Evolutionary conservation across 768 basidiomycete species (phyloP).

Genomic region (Pulveroboletus sp.): DNA sequence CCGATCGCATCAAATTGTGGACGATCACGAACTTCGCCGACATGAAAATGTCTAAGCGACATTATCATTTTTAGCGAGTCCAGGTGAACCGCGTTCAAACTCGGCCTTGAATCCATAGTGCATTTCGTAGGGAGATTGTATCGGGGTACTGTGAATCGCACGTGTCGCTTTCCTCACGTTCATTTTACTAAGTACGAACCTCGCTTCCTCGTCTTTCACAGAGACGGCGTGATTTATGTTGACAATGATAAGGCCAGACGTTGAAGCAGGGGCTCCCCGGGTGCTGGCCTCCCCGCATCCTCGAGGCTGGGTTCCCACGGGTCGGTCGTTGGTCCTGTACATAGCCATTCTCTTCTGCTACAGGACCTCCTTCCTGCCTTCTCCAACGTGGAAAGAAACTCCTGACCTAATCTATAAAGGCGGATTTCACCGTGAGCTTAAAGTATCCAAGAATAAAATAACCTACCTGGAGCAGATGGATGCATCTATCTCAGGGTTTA

Average conservation of each 20-base stretch:
- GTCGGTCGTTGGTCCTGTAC: too few relatives aligned
- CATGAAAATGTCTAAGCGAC: too few relatives aligned
- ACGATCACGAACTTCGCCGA: too few relatives aligned
- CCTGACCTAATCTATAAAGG: background rate
- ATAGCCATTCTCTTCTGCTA: too few relatives aligned
- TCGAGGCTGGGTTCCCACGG: too few relatives aligned
- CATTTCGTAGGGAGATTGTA: background rate
- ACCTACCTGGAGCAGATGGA: background rate
- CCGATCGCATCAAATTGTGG: too few relatives aligned
- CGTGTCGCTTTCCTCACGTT: background rate
- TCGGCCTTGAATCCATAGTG: slow-evolving; percentile 1
- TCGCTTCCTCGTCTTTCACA: background rate
- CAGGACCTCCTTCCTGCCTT: too few relatives aligned
- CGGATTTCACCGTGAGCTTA: background rate
- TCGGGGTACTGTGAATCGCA: background rate
- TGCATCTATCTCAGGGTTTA: background rate
- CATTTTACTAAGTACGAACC: background rate
- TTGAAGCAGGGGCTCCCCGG: too few relatives aligned
- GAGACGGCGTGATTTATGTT: background rate
- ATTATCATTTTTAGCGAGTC: too few relatives aligned
- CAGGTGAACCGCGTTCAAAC: background rate
- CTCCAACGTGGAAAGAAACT: background rate
- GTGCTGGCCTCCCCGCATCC: too few relatives aligned
- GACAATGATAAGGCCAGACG: background rate
- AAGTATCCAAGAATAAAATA: too few relatives aligned